phyloP scores from a whole-genome alignment of 2,329 filamentous ascomycete genomes.

The Colletotrichum lindemuthianum region DNA sequence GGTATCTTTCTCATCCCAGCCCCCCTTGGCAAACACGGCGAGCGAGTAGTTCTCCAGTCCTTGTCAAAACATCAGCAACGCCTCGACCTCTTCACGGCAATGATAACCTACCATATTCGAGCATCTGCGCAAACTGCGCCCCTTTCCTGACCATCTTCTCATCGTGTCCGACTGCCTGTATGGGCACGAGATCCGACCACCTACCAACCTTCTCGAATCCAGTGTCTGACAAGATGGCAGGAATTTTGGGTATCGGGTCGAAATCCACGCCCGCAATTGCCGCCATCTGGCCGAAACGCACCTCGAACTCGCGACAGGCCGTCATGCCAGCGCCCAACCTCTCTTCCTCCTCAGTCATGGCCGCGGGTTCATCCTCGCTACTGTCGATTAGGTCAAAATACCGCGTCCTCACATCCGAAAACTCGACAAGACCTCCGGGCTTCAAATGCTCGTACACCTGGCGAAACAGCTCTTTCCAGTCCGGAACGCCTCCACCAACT shows the following conservation, averaged over 20 bases:
- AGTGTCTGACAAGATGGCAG: slow-evolving; percentile 46
- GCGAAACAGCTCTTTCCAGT: slow-evolving; percentile 50
- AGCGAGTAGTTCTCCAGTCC: slow-evolving; percentile 45
- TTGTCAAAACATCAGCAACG: slow-evolving; percentile 21
- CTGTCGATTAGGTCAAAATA: slow-evolving; percentile 52
- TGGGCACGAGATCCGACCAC: slow-evolving; percentile 53
- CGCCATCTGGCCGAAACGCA: slow-evolving; percentile 42
- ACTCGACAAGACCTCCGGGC: slow-evolving; percentile 56
- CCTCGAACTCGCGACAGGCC: slow-evolving; percentile 48
- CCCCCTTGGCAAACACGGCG: slow-evolving; percentile 45
- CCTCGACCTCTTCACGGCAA: neutral
- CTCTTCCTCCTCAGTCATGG: slow-evolving; percentile 30
- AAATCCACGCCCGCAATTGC: slow-evolving; percentile 49
- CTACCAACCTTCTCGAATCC: slow-evolving; percentile 54
- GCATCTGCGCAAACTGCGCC: slow-evolving; percentile 48
- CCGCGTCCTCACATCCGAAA: slow-evolving; percentile 52
- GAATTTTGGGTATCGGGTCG: slow-evolving; percentile 50
- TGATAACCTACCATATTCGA: slow-evolving; percentile 47
- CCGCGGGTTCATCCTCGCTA: slow-evolving; percentile 42
- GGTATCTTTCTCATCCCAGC: slow-evolving; percentile 46
- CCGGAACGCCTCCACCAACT: slow-evolving; percentile 56
- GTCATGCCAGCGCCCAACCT: slow-evolving; percentile 36
- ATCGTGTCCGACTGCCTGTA: slow-evolving; percentile 52
- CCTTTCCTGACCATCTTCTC: slow-evolving; percentile 50
- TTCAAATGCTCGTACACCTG: slow-evolving; percentile 52